Percentiles rank a stretch among this genome's conserved stretches.
These are phyloP conservation scores for Leishmania aethiopica DNA, from an alignment of 208 protist genomes.

Conservation along the genomic window DNA sequence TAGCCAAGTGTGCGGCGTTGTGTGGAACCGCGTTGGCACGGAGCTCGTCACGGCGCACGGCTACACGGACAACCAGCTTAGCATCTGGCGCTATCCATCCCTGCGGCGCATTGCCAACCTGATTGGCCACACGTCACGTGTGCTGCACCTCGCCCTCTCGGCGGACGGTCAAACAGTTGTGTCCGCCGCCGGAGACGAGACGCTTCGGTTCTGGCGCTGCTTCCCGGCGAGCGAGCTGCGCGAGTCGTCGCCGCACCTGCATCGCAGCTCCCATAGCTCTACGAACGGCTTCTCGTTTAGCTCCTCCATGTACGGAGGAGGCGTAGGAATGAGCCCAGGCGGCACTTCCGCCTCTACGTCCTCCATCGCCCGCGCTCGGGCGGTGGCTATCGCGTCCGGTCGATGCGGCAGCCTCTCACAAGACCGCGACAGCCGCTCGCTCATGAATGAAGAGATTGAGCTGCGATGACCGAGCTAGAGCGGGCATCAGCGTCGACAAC, in stretches of 20 bases:
- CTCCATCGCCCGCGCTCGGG: slow-evolving; percentile 1
- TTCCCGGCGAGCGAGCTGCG: slow-evolving; percentile 53
- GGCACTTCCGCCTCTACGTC: slow-evolving; percentile 7
- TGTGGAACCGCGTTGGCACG: slow-evolving; percentile 95
- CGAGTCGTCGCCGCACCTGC: slow-evolving; percentile 25
- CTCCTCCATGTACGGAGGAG: slow-evolving; percentile 1
- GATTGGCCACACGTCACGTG: slow-evolving; percentile 97
- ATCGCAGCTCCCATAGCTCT: slow-evolving; percentile 21
- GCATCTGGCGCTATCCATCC: slow-evolving; percentile 99
- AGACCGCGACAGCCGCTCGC: slow-evolving; percentile 1
- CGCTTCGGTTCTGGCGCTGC: slow-evolving; percentile 95
- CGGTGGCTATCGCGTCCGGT: neutral
- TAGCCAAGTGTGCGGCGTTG: slow-evolving; percentile 96
- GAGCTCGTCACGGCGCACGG: slow-evolving; percentile 99
- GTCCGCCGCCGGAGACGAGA: slow-evolving; percentile 98
- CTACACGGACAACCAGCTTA: slow-evolving; percentile 98
- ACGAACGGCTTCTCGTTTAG: slow-evolving; percentile 12
- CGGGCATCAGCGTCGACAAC: neutral
- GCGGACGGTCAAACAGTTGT: slow-evolving; percentile 97
- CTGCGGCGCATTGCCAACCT: slow-evolving; percentile 97
- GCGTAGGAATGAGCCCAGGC: neutral
- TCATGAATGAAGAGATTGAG: slow-evolving; percentile 23
- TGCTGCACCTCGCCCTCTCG: slow-evolving; percentile 97
- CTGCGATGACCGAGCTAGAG: slow-evolving; percentile 10
- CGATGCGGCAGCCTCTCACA: slow-evolving; percentile 21